phyloP scores from a whole-genome alignment of 2,329 filamentous ascomycete genomes.

The Tolypocladium capitatum region DNA sequence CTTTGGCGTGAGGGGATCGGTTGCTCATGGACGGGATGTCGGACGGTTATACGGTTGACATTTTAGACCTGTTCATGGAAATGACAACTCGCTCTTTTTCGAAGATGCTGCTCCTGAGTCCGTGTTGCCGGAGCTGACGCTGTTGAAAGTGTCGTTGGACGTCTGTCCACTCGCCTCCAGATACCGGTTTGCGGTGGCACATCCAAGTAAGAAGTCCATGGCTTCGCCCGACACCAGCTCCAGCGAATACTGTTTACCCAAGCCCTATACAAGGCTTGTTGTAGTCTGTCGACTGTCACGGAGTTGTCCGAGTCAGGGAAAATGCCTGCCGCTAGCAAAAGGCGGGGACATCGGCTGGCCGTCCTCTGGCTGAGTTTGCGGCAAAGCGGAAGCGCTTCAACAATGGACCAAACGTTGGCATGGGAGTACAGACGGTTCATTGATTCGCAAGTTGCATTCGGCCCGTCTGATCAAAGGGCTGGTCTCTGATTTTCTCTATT shows the following conservation, averaged over 20 bases:
- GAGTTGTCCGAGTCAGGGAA: background rate
- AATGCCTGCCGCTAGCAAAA: background rate
- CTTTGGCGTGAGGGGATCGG: constrained; percentile 17
- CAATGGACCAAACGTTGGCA: too few relatives aligned
- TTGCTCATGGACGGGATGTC: constrained; percentile 16
- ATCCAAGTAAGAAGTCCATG: background rate
- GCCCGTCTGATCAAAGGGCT: background rate
- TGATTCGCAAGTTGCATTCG: background rate
- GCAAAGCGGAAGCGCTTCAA: too few relatives aligned
- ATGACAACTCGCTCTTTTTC: constrained; percentile 16
- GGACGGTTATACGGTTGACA: constrained; percentile 13
- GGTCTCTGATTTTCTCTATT: background rate
- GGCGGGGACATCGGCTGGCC: too few relatives aligned
- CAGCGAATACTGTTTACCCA: background rate
- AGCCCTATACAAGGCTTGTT: background rate
- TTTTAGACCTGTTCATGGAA: constrained; percentile 16
- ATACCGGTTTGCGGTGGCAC: background rate
- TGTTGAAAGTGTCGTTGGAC: background rate
- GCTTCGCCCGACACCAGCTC: background rate
- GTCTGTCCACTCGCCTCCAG: too few relatives aligned
- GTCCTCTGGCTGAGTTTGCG: too few relatives aligned
- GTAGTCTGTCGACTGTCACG: background rate
- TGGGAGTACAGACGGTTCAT: background rate
- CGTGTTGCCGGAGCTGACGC: background rate
- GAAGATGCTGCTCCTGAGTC: background rate